Base-by-base conservation (phyloP, 495 filamentous ascomycete genomes). In the Xylaria sp. region DNA sequence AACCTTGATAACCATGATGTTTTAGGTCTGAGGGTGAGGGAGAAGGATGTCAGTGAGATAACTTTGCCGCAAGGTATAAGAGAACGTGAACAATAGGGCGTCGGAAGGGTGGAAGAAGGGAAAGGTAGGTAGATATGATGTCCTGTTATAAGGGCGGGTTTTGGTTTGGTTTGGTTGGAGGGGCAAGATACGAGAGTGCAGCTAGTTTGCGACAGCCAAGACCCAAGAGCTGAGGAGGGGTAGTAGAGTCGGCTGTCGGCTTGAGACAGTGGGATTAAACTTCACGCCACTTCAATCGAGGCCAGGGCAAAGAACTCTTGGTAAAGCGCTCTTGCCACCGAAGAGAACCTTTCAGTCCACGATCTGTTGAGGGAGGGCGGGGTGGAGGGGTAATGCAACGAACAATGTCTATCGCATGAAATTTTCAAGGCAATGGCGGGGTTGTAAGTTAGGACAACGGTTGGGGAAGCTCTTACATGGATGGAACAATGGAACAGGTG, bases 1-100 rank as follows among this genome's bases (percentile, higher is more conserved):
- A 78, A 97, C 93, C 90, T 95, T 85, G 79, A 87, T 79, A 73
- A 74, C 73, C 84, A 86, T 85, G 68, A 15, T 72, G 26, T 31
- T 55, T 61, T 75, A 69, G 64, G 59, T 79, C 62, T 72, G 21
- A n/a, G 53, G 66, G 65, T 72, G 33, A 68, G 62, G 71, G 59
- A 24, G 73, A 70, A 50, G 43, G 29, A 19, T 19, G 69, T 71
- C 35, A 71, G 69, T 31, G 31, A 31, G 29, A 21, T 1, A 37
- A 17, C 7, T 2, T 41, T 5, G 44, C 21, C 15, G 15, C 11
- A 57, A 52, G n/a, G 0, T 21, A 29, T 55, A 40, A 55, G 21
- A 46, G 29, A 26, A 50, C 26, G 35, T 4, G 31, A 37, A 48
- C 0, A 44, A 29, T 37, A 52, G 31, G 43, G 14, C n/a, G 40